These are phyloP conservation scores for Candida ortonii DNA, from an alignment of 805 yeast genomes.

Conservation along the genomic window DNA sequence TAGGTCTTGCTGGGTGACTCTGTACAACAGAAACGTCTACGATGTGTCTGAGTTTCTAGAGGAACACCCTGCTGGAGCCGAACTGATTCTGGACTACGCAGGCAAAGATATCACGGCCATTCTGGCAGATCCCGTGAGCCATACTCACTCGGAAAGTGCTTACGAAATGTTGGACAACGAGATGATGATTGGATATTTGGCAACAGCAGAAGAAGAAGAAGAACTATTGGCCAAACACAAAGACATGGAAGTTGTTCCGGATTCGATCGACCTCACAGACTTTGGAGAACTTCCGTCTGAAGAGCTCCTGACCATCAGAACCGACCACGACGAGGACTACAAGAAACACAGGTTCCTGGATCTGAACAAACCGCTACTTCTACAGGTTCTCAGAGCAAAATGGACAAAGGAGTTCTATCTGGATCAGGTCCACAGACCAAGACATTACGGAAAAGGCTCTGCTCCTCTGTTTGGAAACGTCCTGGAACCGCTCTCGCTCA, in stretches of 20 bases:
- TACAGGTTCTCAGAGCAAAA: constrained; percentile 72
- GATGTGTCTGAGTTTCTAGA: constrained; percentile 72
- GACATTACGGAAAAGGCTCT: constrained; percentile 96
- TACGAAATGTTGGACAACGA: constrained; percentile 87
- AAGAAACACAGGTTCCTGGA: constrained; percentile 83
- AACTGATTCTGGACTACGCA: constrained; percentile 53
- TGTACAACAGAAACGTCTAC: constrained; percentile 77
- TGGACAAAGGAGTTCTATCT: constrained; percentile 87
- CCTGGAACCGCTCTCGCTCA: constrained; percentile 83
- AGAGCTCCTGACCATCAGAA: constrained; percentile 69
- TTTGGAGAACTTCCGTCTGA: constrained; percentile 69
- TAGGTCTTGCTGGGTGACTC: constrained; percentile 74
- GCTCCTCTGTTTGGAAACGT: constrained; percentile 95
- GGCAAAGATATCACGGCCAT: constrained; percentile 68
- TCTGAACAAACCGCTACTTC: constrained; percentile 71
- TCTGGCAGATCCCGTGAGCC: constrained; percentile 66
- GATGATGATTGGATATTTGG: constrained; percentile 78
- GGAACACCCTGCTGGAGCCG: constrained; percentile 71
- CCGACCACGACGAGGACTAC: constrained; percentile 72
- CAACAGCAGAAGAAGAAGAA: constrained; percentile 73
- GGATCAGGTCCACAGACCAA: constrained; percentile 95
- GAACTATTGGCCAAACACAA: constrained; percentile 59
- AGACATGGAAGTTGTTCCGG: constrained; percentile 43
- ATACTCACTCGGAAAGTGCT: constrained; percentile 81
- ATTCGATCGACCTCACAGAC: constrained; percentile 46